phyloP scores from a whole-genome alignment of 2,329 filamentous ascomycete species.

The Ceratocystis huliohia region DNA sequence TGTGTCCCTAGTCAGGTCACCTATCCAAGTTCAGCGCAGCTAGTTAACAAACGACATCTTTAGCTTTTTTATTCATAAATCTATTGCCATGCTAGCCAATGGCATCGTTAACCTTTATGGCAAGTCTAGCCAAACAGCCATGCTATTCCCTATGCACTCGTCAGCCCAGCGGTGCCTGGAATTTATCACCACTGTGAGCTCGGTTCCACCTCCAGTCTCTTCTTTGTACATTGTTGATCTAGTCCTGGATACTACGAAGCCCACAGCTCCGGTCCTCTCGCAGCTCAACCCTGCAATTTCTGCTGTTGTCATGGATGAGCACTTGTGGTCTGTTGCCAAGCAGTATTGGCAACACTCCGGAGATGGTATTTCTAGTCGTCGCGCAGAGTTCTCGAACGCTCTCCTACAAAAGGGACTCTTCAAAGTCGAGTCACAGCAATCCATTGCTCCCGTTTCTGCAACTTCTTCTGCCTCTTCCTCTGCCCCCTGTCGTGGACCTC shows the following conservation, averaged over 20 bases:
- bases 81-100: conserved; percentile 59
- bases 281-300: conserved; percentile 49
- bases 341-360: conserved; percentile 96
- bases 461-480: conserved; percentile 24
- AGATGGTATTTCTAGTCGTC: conserved; percentile 79
- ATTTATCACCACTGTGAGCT: conserved; percentile 46
- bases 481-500: conserved; percentile 28
- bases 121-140: conserved; percentile 50
- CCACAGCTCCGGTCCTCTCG: conserved; percentile 39
- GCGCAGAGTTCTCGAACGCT: conserved; percentile 76
- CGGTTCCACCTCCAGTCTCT: conserved; percentile 37
- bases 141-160: conserved; percentile 65
- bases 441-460: background rate
- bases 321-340: conserved; percentile 63
- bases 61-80: conserved; percentile 85
- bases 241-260: conserved; percentile 44
- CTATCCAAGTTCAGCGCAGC: conserved; percentile 19
- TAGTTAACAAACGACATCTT: no score
- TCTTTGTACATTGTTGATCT: conserved; percentile 46
- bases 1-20: background rate
- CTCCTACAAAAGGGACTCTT: conserved; percentile 58
- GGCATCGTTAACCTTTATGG: conserved; percentile 56
- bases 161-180: conserved; percentile 60
- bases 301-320: conserved; percentile 57
- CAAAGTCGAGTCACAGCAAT: conserved; percentile 16